These are phyloP conservation scores for Rhytidhysteron rufulum DNA, from an alignment of 2,329 filamentous ascomycete genomes.

Conservation along the genomic window DNA sequence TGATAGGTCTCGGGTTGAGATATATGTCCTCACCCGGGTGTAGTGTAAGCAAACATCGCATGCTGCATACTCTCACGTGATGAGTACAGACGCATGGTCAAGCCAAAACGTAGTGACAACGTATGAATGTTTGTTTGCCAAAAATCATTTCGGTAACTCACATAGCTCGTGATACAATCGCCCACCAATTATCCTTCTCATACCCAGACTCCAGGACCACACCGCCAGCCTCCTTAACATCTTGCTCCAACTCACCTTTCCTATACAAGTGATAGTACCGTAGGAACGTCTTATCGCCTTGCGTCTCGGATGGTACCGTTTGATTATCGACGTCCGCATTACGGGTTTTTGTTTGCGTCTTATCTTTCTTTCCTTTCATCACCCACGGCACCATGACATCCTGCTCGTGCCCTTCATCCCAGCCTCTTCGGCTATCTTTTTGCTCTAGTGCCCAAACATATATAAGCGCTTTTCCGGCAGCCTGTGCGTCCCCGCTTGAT, in stretches of 20 bases:
- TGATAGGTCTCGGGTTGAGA: too few relatives aligned
- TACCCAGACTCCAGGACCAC: conserved; percentile 76
- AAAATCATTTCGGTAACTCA: too few relatives aligned
- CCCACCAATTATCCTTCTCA: conserved; percentile 99
- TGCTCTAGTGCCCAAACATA: conserved; percentile 98
- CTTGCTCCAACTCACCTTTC: conserved; percentile 78
- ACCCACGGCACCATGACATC: conserved; percentile 98
- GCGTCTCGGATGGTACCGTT: conserved; percentile 10
- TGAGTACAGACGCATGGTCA: too few relatives aligned
- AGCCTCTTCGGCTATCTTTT: conserved; percentile 77
- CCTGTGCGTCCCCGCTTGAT: not conserved
- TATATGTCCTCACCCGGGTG: too few relatives aligned
- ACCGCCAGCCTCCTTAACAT: conserved; percentile 72
- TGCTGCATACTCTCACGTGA: too few relatives aligned
- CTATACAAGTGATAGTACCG: conserved; percentile 93
- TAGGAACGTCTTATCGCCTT: conserved; percentile 62
- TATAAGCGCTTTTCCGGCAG: conserved; percentile 65
- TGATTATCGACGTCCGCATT: not conserved
- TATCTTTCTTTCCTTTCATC: conserved; percentile 41
- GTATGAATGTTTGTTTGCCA: too few relatives aligned
- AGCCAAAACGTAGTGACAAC: too few relatives aligned
- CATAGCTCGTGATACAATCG: conserved; percentile 48
- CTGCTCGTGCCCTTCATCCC: conserved; percentile 78
- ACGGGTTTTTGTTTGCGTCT: conserved; percentile 24
- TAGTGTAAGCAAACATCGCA: too few relatives aligned